Conservation (phyloP, 2,329 filamentous ascomycete genomes). For the Raffaelea arxii region DNA sequence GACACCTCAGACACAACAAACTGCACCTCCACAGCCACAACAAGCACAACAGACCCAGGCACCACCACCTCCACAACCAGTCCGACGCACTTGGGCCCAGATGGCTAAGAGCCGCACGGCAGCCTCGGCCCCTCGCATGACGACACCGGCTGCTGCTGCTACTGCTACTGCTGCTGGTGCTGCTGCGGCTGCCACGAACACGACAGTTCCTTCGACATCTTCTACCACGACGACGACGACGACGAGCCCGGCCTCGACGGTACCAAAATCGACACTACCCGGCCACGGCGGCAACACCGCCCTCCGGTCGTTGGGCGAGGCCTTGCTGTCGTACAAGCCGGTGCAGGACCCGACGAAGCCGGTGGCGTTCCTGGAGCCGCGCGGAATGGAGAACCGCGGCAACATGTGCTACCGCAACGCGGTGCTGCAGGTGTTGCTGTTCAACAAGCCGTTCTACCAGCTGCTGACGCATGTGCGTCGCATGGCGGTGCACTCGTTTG, state of each 20-base stretch:
- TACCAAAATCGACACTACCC: conserved; percentile 7
- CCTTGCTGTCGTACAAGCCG: conserved; percentile 64
- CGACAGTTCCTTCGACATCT: conserved; percentile 20
- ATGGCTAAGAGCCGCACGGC: too few species aligned
- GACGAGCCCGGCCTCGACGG: conserved; percentile 12
- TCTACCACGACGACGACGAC: conserved; percentile 19
- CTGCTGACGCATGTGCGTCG: conserved; percentile 83
- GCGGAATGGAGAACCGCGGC: conserved; percentile 89
- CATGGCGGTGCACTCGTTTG: conserved; percentile 81
- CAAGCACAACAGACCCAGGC: too few species aligned
- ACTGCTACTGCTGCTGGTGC: background rate
- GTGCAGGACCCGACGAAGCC: conserved; percentile 53
- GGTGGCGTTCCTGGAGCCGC: conserved; percentile 78
- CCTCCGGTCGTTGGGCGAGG: conserved; percentile 71
- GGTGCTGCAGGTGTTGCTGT: conserved; percentile 90
- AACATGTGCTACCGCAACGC: conserved; percentile 99
- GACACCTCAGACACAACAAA: too few species aligned
- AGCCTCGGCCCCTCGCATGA: background rate
- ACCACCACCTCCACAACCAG: too few species aligned
- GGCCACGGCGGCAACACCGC: conserved; percentile 7
- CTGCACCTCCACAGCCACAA: too few species aligned
- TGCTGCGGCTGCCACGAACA: conserved; percentile 3
- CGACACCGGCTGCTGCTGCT: background rate
- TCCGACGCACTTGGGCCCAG: too few species aligned
- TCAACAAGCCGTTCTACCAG: conserved; percentile 87